Evolutionary conservation across 164 flowering plant genomes (phyloP).

Genomic region (Dillenia turbinata): DNA sequence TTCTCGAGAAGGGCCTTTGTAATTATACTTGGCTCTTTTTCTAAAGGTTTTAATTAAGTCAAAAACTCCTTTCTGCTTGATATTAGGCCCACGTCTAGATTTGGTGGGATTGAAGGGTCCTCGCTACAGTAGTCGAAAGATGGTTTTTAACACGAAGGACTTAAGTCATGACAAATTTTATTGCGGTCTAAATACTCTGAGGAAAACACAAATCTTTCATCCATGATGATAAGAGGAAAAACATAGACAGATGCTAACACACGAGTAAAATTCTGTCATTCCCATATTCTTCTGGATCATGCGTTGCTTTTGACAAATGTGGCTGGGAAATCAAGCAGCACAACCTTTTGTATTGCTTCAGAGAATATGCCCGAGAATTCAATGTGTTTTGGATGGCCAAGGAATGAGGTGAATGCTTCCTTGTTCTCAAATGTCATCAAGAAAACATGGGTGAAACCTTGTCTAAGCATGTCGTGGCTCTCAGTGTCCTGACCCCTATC

Average conservation of each 20-base stretch:
- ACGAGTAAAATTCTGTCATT: not conserved
- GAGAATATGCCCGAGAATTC: conserved; percentile 58
- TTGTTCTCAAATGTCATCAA: conserved; percentile 55
- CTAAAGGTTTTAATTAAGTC: too few species aligned
- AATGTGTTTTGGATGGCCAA: conserved; percentile 52
- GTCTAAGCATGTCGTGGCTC: conserved; percentile 62
- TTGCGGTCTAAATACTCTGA: too few species aligned
- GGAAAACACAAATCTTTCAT: too few species aligned
- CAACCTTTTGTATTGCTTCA: conserved; percentile 58
- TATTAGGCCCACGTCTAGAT: too few species aligned
- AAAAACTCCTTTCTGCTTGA: too few species aligned
- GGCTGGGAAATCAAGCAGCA: conserved; percentile 67
- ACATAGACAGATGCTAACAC: not conserved
- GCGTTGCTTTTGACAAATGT: conserved; percentile 41
- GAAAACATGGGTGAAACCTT: conserved; percentile 74
- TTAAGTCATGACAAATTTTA: too few species aligned
- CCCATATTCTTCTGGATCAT: conserved; percentile 5
- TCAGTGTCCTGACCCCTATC: conserved; percentile 72
- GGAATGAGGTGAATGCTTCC: conserved; percentile 51
- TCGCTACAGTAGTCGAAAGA: too few species aligned
- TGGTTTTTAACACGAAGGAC: too few species aligned
- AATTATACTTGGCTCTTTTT: too few species aligned
- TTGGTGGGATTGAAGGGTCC: too few species aligned
- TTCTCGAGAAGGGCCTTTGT: too few species aligned
- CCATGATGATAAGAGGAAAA: not conserved